These are phyloP conservation scores for Centaurea solstitialis DNA, from an alignment of 129 eudicot genomes.

Conservation along the genomic window DNA sequence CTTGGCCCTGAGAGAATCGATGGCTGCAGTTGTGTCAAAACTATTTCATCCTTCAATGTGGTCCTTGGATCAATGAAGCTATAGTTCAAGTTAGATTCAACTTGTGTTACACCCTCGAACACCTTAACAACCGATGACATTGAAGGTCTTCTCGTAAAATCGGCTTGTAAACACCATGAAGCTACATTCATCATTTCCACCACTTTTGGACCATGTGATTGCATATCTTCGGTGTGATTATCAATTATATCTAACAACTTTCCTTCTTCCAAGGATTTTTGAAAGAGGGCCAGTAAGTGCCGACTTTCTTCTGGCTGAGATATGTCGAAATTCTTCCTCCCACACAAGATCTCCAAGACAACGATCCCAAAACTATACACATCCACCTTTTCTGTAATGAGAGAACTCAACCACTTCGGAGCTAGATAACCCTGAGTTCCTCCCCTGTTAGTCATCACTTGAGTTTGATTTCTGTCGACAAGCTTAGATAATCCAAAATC, in stretches of 20 bases:
- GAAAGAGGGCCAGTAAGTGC: too few relatives aligned
- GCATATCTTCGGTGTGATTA: slow-evolving; percentile 11
- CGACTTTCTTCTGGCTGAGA: too few relatives aligned
- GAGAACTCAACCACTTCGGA: slow-evolving; percentile 24
- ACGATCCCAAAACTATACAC: too few relatives aligned
- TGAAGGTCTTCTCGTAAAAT: slow-evolving; percentile 36
- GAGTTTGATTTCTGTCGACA: slow-evolving; percentile 14
- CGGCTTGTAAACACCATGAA: slow-evolving; percentile 46
- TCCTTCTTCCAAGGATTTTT: too few relatives aligned
- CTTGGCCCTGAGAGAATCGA: slow-evolving; percentile 27
- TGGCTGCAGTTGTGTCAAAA: background rate
- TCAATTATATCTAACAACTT: too few relatives aligned
- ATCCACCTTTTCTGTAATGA: slow-evolving; percentile 26
- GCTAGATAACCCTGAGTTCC: slow-evolving; percentile 34
- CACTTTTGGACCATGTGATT: slow-evolving; percentile 31
- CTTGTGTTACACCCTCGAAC: slow-evolving; percentile 32
- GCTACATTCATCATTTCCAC: slow-evolving; percentile 40
- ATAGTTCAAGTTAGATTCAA: slow-evolving; percentile 17
- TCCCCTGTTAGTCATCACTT: slow-evolving; percentile 23
- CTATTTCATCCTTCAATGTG: too few relatives aligned
- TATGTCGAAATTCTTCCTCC: too few relatives aligned
- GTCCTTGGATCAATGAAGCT: too few relatives aligned
- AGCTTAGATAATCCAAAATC: slow-evolving; percentile 30
- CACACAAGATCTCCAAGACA: too few relatives aligned
- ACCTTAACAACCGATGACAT: slow-evolving; percentile 56